Evolutionary conservation across 805 yeast species (phyloP).

Genomic region (Cyberlindnera subsufficiens): DNA sequence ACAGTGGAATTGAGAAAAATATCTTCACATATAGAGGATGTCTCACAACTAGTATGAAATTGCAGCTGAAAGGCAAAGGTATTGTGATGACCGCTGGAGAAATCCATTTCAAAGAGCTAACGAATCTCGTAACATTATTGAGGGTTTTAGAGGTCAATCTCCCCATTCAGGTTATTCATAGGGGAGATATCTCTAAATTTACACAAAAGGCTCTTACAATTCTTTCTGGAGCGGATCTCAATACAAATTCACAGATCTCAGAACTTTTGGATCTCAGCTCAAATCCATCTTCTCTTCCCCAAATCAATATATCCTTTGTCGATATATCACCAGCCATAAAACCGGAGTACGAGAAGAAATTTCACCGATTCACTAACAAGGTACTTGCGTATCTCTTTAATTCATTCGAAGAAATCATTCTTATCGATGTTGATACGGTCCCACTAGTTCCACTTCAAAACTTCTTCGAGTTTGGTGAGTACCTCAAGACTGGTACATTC

Average conservation of each 20-base stretch:
- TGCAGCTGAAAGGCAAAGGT: slow-evolving; percentile 23
- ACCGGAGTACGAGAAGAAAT: slow-evolving; percentile 7
- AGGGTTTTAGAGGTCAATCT: slow-evolving; percentile 23
- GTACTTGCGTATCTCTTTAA: slow-evolving; percentile 50
- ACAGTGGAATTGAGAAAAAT: too few species aligned
- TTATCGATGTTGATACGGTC: slow-evolving; percentile 51
- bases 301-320: slow-evolving; percentile 24
- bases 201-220: slow-evolving; percentile 2
- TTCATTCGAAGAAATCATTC: slow-evolving; percentile 43
- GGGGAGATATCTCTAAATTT: slow-evolving; percentile 18
- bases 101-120: slow-evolving; percentile 14
- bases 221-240: not conserved
- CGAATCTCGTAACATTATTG: slow-evolving; percentile 20
- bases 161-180: slow-evolving; percentile 29
- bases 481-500: slow-evolving; percentile 29
- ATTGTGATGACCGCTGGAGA: slow-evolving; percentile 26
- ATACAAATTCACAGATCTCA: slow-evolving; percentile 1
- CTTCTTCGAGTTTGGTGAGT: slow-evolving; percentile 29
- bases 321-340: slow-evolving; percentile 9
- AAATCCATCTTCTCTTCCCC: not conserved
- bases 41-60: not conserved
- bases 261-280: not conserved
- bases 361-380: slow-evolving; percentile 35
- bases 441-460: slow-evolving; percentile 33
- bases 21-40: too few species aligned